Conservation (phyloP, 1,139 yeast genomes). For the Debaryomyces fabryi region DNA sequence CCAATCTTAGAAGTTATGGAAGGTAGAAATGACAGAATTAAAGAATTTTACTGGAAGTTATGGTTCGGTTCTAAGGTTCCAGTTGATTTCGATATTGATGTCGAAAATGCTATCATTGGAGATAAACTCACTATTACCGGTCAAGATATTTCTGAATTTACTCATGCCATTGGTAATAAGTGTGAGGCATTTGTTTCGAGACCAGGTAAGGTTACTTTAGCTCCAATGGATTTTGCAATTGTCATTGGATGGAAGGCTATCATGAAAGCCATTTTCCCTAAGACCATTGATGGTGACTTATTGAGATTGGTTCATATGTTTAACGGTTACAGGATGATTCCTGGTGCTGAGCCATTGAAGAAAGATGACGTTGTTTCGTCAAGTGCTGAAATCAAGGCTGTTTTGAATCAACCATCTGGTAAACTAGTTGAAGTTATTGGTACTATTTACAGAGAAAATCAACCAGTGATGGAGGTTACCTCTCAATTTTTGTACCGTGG, state of each 20-base stretch:
- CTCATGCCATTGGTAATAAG: constrained; percentile 96
- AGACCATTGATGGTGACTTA: constrained; percentile 93
- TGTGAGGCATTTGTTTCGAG: constrained; percentile 94
- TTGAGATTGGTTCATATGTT: constrained; percentile 92
- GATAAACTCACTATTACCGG: constrained; percentile 71
- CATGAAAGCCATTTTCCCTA: constrained; percentile 96
- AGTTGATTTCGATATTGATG: constrained; percentile 66
- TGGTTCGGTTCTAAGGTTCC: constrained; percentile 81
- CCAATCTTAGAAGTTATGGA: constrained; percentile 91
- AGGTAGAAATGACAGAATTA: constrained; percentile 89
- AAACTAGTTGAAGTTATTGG: constrained; percentile 96
- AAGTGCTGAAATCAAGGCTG: constrained; percentile 83
- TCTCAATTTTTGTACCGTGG: constrained; percentile 98
- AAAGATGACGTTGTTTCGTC: constrained; percentile 86
- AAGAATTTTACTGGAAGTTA: constrained; percentile 94
- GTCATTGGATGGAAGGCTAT: constrained; percentile 99
- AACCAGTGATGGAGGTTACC: constrained; percentile 89
- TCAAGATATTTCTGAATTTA: constrained; percentile 84
- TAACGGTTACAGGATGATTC: constrained; percentile 90
- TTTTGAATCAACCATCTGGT: constrained; percentile 88
- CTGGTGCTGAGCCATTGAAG: constrained; percentile 88
- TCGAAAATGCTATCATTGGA: constrained; percentile 70
- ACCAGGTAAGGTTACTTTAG: constrained; percentile 80
- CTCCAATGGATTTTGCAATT: constrained; percentile 99
- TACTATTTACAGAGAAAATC: constrained; percentile 72